These are phyloP conservation scores for Clarireedia hainanense DNA, from an alignment of 2,329 filamentous ascomycete genomes.

Conservation along the genomic window DNA sequence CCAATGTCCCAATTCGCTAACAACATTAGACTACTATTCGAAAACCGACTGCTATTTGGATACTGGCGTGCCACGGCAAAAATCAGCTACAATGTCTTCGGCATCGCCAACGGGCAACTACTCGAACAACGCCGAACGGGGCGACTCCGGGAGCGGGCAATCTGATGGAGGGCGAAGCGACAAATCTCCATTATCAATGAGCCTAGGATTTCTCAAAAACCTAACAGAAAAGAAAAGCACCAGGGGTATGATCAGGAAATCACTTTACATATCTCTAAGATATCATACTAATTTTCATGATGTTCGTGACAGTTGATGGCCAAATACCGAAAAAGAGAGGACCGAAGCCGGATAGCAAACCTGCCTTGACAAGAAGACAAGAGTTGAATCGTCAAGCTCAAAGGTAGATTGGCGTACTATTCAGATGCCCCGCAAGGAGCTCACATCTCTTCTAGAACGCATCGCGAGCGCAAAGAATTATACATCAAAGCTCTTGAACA, in stretches of 20 bases:
- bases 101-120: conserved; percentile 23
- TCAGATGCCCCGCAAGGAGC: too few relatives aligned
- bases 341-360: conserved; percentile 94
- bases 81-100: conserved; percentile 20
- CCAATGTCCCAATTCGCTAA: background rate
- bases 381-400: conserved; percentile 95
- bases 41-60: background rate
- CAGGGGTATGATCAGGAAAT: conserved; percentile 46
- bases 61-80: background rate
- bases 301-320: conserved; percentile 50
- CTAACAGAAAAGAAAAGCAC: conserved; percentile 67
- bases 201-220: conserved; percentile 57
- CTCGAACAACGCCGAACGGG: conserved; percentile 21
- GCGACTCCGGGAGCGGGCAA: conserved; percentile 26
- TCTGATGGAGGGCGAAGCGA: conserved; percentile 26
- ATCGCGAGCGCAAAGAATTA: conserved; percentile 91
- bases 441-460: conserved; percentile 54
- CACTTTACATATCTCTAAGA: background rate
- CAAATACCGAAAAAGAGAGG: conserved; percentile 82
- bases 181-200: conserved; percentile 34
- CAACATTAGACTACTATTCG: background rate
- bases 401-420: conserved; percentile 47
- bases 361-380: conserved; percentile 82
- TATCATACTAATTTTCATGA: conserved; percentile 10
- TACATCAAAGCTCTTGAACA: conserved; percentile 93